A percentile compares a stretch with the other conserved stretches of the same genome.
Evolutionary conservation across 257 asterid species (phyloP).

Genomic region (Ilex aquifolium): DNA sequence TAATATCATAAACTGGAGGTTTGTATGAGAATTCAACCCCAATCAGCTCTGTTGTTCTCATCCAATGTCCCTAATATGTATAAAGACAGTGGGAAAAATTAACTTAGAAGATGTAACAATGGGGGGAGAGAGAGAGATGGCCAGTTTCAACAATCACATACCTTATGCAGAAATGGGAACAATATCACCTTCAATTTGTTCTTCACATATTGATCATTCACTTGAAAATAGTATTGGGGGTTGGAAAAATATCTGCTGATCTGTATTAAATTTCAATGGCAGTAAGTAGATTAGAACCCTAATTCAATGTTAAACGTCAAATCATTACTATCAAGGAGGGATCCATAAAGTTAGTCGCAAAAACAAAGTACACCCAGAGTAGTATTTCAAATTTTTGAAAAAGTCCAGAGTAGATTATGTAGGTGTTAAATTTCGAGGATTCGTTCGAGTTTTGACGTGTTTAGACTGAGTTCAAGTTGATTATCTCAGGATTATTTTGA

Average conservation of each 20-base stretch:
- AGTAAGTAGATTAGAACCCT: not conserved
- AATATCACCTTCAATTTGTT: constrained; percentile 21
- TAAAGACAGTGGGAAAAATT: not conserved
- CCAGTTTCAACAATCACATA: not conserved
- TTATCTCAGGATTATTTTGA: no score
- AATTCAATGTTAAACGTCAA: not conserved
- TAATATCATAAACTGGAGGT: constrained; percentile 25
- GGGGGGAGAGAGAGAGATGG: no score
- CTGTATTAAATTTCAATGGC: constrained; percentile 2
- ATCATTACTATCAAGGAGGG: not conserved
- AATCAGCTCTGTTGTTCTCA: constrained; percentile 15
- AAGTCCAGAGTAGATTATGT: no score
- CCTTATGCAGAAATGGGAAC: constrained; percentile 28
- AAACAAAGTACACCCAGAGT: not conserved
- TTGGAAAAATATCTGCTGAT: constrained; percentile 18
- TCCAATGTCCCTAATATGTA: constrained; percentile 23
- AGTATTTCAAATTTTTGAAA: not conserved
- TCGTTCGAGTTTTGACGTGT: no score
- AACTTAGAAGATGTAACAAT: no score
- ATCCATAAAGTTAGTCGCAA: not conserved
- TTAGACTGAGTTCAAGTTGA: no score
- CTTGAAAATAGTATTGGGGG: constrained; percentile 28
- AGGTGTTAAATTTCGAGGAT: no score
- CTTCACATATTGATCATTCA: constrained; percentile 23
- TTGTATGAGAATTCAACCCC: constrained; percentile 15